Conservation (phyloP, 179 eudicot genomes). For the Amaranthus tricolor region DNA sequence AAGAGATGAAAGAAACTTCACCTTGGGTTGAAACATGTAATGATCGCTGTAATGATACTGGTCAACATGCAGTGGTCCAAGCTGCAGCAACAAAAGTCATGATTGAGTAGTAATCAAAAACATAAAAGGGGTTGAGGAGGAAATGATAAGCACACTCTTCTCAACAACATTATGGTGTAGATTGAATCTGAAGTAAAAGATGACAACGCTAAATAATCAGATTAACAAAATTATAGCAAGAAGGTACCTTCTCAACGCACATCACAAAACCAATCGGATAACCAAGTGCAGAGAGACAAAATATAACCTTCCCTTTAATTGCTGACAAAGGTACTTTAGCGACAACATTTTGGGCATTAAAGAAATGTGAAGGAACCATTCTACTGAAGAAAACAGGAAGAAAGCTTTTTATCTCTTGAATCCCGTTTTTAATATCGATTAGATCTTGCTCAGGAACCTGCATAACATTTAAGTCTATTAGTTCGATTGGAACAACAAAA, state of each 20-base stretch:
- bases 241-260: slow-evolving; percentile 57
- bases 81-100: slow-evolving; percentile 42
- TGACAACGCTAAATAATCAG: background rate
- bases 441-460: slow-evolving; percentile 54
- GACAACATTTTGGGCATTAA: slow-evolving; percentile 36
- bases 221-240: background rate
- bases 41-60: slow-evolving; percentile 75
- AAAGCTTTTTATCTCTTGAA: slow-evolving; percentile 43
- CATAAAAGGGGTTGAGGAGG: background rate
- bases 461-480: slow-evolving; percentile 1
- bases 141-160: background rate
- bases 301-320: slow-evolving; percentile 34
- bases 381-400: slow-evolving; percentile 63
- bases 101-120: background rate
- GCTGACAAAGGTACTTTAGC: slow-evolving; percentile 44
- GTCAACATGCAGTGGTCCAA: slow-evolving; percentile 62
- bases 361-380: slow-evolving; percentile 75
- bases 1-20: slow-evolving; percentile 21
- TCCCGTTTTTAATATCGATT: slow-evolving; percentile 32
- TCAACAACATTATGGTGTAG: background rate
- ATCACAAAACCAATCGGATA: slow-evolving; percentile 64
- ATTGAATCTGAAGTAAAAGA: background rate
- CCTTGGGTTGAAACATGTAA: slow-evolving; percentile 61
- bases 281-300: slow-evolving; percentile 86
- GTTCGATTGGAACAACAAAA: background rate